Conservation (phyloP, 257 asterid genomes). For the Solanum tacnaense region DNA sequence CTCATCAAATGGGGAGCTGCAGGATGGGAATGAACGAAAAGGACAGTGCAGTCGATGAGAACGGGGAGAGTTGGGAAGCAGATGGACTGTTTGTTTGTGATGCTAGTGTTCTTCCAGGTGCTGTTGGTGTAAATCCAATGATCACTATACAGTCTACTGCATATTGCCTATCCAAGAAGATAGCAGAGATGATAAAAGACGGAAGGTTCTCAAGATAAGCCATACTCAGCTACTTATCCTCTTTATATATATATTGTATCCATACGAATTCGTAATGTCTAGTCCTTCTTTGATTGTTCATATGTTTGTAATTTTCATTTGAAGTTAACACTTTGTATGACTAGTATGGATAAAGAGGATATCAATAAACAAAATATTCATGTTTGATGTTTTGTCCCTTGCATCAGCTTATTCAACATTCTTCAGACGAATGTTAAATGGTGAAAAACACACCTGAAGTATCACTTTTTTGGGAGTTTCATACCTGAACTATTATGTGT, state of each 20-base stretch:
- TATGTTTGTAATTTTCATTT: not conserved
- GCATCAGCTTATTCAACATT: not conserved
- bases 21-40: conserved; percentile 51
- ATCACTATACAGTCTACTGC: conserved; percentile 71
- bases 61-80: conserved; percentile 95
- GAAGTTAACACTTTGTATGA: not conserved
- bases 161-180: conserved; percentile 45
- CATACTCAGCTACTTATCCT: not conserved
- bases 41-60: conserved; percentile 66
- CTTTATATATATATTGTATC: not conserved
- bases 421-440: not conserved
- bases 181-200: conserved; percentile 33
- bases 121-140: conserved; percentile 93
- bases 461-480: not conserved
- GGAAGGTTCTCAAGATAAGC: conserved; percentile 1
- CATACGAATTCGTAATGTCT: not conserved
- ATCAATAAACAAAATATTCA: not conserved
- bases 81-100: conserved; percentile 72
- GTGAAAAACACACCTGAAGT: not conserved
- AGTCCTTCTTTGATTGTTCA: not conserved
- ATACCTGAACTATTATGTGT: not conserved
- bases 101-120: conserved; percentile 70
- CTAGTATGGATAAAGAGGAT: not conserved
- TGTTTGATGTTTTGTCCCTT: not conserved
- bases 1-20: conserved; percentile 96